A percentile compares a stretch with the other conserved stretches of the same genome.
phyloP scores from a whole-genome alignment of 1,284 basidiomycete species.

The Tilletia caries region DNA sequence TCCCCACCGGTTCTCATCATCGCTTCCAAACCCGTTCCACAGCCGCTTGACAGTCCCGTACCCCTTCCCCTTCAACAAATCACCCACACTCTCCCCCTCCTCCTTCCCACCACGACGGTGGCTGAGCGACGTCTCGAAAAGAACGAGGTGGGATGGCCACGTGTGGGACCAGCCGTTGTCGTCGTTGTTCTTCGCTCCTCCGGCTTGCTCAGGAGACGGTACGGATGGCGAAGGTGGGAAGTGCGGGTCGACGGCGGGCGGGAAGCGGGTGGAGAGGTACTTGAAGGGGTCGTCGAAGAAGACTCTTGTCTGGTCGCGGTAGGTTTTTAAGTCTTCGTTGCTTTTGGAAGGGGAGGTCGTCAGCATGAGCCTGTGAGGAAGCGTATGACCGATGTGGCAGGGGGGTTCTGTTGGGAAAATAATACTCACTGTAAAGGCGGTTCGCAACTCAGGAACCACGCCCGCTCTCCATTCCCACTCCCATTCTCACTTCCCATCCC shows the following conservation, averaged over 20 bases:
- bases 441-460: slow-evolving; percentile 41
- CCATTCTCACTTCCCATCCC: too few relatives aligned
- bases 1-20: slow-evolving; percentile 10
- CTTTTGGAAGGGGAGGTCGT: not conserved
- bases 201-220: slow-evolving; percentile 19
- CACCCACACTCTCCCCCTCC: slow-evolving; percentile 53
- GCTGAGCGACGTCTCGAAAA: slow-evolving; percentile 72
- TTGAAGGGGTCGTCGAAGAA: slow-evolving; percentile 73
- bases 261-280: slow-evolving; percentile 69
- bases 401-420: too few relatives aligned
- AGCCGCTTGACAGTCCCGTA: slow-evolving; percentile 67
- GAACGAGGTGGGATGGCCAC: slow-evolving; percentile 75
- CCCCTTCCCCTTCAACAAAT: slow-evolving; percentile 62
- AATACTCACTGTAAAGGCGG: slow-evolving; percentile 18
- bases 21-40: slow-evolving; percentile 57
- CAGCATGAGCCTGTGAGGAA: too few relatives aligned
- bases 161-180: slow-evolving; percentile 62
- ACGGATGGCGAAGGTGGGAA: slow-evolving; percentile 67
- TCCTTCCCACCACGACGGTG: slow-evolving; percentile 31
- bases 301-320: slow-evolving; percentile 76
- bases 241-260: slow-evolving; percentile 61
- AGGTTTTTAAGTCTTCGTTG: slow-evolving; percentile 52
- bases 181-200: slow-evolving; percentile 7
- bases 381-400: too few relatives aligned
- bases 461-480: slow-evolving; percentile 18